Base-by-base conservation (phyloP, 257 asterid species). In the Capsicum rhomboideum region DNA sequence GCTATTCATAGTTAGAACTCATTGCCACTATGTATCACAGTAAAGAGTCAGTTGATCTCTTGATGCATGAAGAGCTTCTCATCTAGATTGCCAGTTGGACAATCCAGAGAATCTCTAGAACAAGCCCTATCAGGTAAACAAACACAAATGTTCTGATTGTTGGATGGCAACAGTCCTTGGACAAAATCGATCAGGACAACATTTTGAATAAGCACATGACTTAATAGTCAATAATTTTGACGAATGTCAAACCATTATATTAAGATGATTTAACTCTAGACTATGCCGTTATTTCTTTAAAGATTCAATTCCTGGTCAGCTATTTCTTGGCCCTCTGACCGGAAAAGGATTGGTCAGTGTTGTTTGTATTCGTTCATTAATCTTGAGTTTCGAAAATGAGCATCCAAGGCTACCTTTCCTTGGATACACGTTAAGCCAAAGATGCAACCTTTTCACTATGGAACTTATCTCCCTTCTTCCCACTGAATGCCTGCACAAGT, bases 401-500 rank as follows among this genome's bases (percentile, higher is more conserved):
- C 91, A 44, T 80, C 85, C 4, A 96, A 92, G 49, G 98, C 97
- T 21, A 85, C 82, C 80, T 93, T 96, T 46, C 99, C 98, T 83
- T 95, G 99, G 85, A 94, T 95, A 82, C 99, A 90, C 1, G 97
- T 98, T 95, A 95, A 44, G 98, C 99, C 86, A 94, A 90, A 6
- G 94, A 93, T 17, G 98, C 97, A 84, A 96, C 97, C 87, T 94
- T 96, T 83, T 94, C 99, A 49, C 97, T 94, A 54, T 96, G 94
- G 34, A 96, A 96, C 90, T 92, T 96, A 61, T 96, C 99, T 98
- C 98, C 94, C 87, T 91, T 96, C 93, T 92, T 96, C 86, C 98
- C 99, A 82, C 94, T 92, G 84, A 96, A 94, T 82, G 87, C 93
- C 99, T 94, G 87, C 59, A 67, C 74, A 56, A 20, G 10, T 78